phyloP scores from a whole-genome alignment of 208 protist species.

The Leishmania martiniquensis region DNA sequence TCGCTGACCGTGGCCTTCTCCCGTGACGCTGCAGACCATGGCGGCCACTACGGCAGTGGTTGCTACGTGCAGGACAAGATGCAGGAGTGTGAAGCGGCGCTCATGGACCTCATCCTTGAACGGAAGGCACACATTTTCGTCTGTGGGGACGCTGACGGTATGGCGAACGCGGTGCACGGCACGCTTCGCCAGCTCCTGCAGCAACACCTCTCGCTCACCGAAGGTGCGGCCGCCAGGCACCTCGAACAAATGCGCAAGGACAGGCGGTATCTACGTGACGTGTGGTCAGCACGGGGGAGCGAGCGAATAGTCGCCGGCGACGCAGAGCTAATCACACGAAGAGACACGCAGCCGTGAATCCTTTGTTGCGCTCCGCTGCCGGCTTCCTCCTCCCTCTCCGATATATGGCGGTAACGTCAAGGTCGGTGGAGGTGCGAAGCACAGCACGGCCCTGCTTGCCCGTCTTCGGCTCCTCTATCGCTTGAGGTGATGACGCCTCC shows the following conservation, averaged over 20 bases:
- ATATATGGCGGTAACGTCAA: neutral
- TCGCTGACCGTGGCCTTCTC: conserved; percentile 64
- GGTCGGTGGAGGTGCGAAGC: neutral
- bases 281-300: conserved; percentile 30
- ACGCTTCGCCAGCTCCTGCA: conserved; percentile 43
- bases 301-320: neutral
- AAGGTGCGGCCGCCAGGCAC: conserved; percentile 21
- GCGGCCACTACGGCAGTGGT: conserved; percentile 57
- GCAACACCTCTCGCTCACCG: conserved; percentile 33
- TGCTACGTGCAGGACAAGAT: conserved; percentile 80
- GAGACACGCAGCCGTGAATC: too few species aligned
- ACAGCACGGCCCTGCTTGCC: neutral
- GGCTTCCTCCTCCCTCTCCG: neutral
- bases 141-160: conserved; percentile 70
- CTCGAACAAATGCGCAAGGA: conserved; percentile 37
- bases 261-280: conserved; percentile 51
- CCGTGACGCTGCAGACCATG: conserved; percentile 57
- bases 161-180: conserved; percentile 67
- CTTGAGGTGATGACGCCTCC: neutral
- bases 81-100: conserved; percentile 29
- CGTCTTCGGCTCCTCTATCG: neutral
- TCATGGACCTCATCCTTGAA: conserved; percentile 48
- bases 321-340: neutral
- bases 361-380: neutral
- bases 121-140: conserved; percentile 59